These are phyloP conservation scores for Melaleuca quinquenervia DNA, from an alignment of 345 rosid species.

Conservation along the genomic window DNA sequence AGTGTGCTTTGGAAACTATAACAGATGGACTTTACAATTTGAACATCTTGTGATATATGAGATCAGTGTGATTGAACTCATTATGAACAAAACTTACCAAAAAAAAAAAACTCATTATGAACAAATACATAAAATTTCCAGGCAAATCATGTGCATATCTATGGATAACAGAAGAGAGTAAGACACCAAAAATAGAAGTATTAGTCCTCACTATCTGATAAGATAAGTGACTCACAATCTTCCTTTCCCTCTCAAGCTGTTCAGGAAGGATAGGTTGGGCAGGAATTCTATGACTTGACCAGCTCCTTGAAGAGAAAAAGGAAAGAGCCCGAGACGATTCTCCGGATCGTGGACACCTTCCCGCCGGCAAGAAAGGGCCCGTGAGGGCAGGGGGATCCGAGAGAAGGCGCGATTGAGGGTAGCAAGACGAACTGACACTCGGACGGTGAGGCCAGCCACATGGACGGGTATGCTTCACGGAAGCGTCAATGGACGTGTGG, in stretches of 20 bases:
- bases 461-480: no score
- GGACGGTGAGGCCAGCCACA: no score
- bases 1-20: background rate
- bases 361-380: no score
- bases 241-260: background rate
- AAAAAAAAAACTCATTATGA: background rate
- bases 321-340: background rate
- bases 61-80: background rate
- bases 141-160: background rate
- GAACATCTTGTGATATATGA: background rate
- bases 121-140: background rate
- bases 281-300: background rate
- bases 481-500: no score
- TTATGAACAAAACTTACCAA: no score
- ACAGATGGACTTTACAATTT: background rate
- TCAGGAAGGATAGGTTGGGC: background rate
- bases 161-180: background rate
- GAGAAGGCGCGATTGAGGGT: no score
- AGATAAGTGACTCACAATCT: background rate
- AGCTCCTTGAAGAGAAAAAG: background rate
- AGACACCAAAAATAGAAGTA: background rate
- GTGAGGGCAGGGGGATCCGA: no score
- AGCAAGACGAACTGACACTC: no score
- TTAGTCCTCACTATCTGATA: background rate
- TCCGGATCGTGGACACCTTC: no score